Evolutionary conservation across 129 eudicot genomes (phyloP).

Genomic region (Arctium lappa): DNA sequence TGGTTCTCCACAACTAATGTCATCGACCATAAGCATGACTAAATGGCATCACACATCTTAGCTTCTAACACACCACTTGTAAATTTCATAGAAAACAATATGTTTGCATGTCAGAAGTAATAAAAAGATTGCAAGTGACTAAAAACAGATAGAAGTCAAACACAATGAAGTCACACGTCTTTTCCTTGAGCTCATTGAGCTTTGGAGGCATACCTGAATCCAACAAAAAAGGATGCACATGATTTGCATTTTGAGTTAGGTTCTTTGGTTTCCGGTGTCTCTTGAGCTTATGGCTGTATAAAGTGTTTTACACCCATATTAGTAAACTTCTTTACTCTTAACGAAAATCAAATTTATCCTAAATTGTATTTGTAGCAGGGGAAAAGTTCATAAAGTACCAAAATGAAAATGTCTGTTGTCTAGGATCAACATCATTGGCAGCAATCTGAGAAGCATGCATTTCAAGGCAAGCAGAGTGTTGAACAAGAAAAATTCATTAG

Average conservation of each 20-base stretch:
- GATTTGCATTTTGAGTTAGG: conserved; percentile 34
- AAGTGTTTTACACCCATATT: conserved; percentile 9
- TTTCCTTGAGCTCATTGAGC: conserved; percentile 32
- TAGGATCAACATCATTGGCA: conserved; percentile 70
- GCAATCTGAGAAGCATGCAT: conserved; percentile 45
- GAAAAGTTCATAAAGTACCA: conserved; percentile 40
- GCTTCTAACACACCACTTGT: neutral
- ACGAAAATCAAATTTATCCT: neutral
- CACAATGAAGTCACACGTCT: conserved; percentile 19
- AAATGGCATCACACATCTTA: neutral
- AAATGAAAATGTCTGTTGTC: conserved; percentile 57
- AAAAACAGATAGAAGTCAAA: neutral
- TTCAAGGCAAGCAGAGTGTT: neutral
- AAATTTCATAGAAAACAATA: neutral
- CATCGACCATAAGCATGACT: neutral
- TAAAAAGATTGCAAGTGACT: neutral
- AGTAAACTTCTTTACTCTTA: neutral
- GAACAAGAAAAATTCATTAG: conserved; percentile 3
- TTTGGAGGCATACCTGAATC: conserved; percentile 46
- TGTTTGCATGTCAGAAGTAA: neutral
- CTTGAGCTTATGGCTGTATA: conserved; percentile 46
- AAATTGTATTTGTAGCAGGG: neutral
- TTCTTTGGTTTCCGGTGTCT: conserved; percentile 47
- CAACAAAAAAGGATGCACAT: conserved; percentile 53
- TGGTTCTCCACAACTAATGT: neutral